Evolutionary conservation across 257 asterid species (phyloP).

Genomic region (Euphrasia confusa): DNA sequence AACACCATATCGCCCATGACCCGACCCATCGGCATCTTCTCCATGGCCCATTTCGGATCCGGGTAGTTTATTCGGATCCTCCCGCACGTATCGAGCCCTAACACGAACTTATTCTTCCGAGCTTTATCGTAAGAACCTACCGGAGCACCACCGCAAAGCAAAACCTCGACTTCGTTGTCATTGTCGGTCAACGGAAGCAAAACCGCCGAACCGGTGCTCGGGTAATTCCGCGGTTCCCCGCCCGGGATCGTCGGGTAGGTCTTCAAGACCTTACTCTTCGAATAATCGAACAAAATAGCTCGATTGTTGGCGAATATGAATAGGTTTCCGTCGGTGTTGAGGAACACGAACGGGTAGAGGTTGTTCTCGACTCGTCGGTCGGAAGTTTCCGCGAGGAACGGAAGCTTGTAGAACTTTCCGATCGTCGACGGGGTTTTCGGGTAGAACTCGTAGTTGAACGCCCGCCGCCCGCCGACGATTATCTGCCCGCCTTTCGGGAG

Average conservation of each 20-base stretch:
- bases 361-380: slow-evolving; percentile 37
- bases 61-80: slow-evolving; percentile 37
- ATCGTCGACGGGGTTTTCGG: slow-evolving; percentile 24
- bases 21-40: slow-evolving; percentile 43
- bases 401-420: slow-evolving; percentile 20
- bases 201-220: slow-evolving; percentile 3
- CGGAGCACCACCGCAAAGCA: slow-evolving; percentile 42
- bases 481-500: slow-evolving; percentile 38
- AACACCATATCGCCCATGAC: slow-evolving; percentile 56
- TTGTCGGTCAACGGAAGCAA: background rate
- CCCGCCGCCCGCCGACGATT: slow-evolving; percentile 39
- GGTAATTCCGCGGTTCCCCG: slow-evolving; percentile 46
- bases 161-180: slow-evolving; percentile 15
- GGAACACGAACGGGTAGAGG: slow-evolving; percentile 42
- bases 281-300: slow-evolving; percentile 37
- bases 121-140: slow-evolving; percentile 22
- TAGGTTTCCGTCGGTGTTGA: slow-evolving; percentile 43
- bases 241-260: slow-evolving; percentile 40
- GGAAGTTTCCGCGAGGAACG: slow-evolving; percentile 31
- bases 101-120: slow-evolving; percentile 33
- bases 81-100: slow-evolving; percentile 43
- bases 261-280: slow-evolving; percentile 23
- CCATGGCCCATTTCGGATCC: slow-evolving; percentile 44
- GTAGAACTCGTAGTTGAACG: slow-evolving; percentile 40
- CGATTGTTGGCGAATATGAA: slow-evolving; percentile 50